phyloP scores from a whole-genome alignment of 75 land plant species.

The Sequoiadendron giganteum region DNA sequence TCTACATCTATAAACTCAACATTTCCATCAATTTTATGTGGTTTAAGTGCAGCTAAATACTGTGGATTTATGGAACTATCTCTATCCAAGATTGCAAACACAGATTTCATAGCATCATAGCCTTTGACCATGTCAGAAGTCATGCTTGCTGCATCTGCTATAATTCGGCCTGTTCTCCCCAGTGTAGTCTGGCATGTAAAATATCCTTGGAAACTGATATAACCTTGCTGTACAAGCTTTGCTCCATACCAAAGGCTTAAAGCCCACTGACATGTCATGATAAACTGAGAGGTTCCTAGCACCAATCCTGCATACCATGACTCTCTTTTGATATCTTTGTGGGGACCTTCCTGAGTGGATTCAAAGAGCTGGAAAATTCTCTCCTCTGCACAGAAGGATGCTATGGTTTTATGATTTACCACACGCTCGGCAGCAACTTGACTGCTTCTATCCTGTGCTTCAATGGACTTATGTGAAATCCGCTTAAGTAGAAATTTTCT shows the following conservation, averaged over 20 bases:
- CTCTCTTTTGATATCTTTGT: slow-evolving; percentile 30
- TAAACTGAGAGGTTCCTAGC: slow-evolving; percentile 40
- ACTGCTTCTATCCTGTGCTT: slow-evolving; percentile 22
- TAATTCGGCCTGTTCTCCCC: slow-evolving; percentile 53
- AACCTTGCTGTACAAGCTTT: slow-evolving; percentile 24
- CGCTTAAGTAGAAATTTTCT: slow-evolving; percentile 20
- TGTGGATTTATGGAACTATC: slow-evolving; percentile 47
- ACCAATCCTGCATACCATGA: slow-evolving; percentile 65
- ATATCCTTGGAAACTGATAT: slow-evolving; percentile 23
- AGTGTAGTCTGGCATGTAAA: slow-evolving; percentile 56
- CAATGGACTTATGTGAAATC: slow-evolving; percentile 1
- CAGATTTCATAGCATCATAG: slow-evolving; percentile 44
- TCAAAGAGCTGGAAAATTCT: slow-evolving; percentile 49
- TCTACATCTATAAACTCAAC: slow-evolving; percentile 51
- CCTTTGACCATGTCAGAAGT: slow-evolving; percentile 72
- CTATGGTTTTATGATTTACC: slow-evolving; percentile 26
- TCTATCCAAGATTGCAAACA: slow-evolving; percentile 64
- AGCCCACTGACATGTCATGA: slow-evolving; percentile 27
- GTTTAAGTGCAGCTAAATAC: slow-evolving; percentile 11
- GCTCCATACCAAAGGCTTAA: slow-evolving; percentile 76
- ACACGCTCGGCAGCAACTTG: slow-evolving; percentile 31
- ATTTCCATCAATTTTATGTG: slow-evolving; percentile 30
- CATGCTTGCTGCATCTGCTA: slow-evolving; percentile 82
- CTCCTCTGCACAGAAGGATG: slow-evolving; percentile 32
- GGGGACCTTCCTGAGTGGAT: slow-evolving; percentile 41